Percentiles rank a stretch among this genome's conserved stretches.
Conservation (phyloP, 2,329 filamentous ascomycete genomes). For the Phyllachora maydis region DNA sequence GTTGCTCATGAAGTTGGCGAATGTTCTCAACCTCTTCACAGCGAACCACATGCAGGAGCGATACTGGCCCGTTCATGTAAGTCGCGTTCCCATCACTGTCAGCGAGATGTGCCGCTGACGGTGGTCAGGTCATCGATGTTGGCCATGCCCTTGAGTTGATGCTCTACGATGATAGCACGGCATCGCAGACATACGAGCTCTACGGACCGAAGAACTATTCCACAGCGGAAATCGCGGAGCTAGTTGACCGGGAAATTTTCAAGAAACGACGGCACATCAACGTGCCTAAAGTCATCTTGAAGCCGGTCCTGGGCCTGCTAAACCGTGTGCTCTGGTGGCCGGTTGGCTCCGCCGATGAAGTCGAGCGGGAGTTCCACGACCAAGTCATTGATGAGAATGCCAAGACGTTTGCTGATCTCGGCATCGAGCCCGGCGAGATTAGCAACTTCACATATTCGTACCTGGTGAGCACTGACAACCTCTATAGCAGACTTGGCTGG, state of each 20-base stretch:
- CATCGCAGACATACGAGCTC: slow-evolving; percentile 79
- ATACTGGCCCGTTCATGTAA: slow-evolving; percentile 77
- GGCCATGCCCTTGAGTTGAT: slow-evolving; percentile 77
- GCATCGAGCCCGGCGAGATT: slow-evolving; percentile 74
- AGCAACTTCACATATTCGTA: slow-evolving; percentile 83
- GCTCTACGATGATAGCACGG: slow-evolving; percentile 77
- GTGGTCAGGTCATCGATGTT: slow-evolving; percentile 59
- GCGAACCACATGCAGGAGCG: slow-evolving; percentile 86
- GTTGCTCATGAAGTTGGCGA: slow-evolving; percentile 69
- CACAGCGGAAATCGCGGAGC: slow-evolving; percentile 62
- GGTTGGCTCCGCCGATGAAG: slow-evolving; percentile 59
- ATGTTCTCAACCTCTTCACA: slow-evolving; percentile 63
- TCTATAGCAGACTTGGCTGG: slow-evolving; percentile 10
- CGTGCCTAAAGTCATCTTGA: slow-evolving; percentile 60
- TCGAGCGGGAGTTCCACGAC: slow-evolving; percentile 85
- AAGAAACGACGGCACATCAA: slow-evolving; percentile 84
- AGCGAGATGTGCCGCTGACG: slow-evolving; percentile 2
- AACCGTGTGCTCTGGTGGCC: slow-evolving; percentile 86
- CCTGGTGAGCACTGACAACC: slow-evolving; percentile 39
- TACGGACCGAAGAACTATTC: slow-evolving; percentile 89
- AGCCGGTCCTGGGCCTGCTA: slow-evolving; percentile 51
- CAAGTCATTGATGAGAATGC: slow-evolving; percentile 77
- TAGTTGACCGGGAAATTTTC: slow-evolving; percentile 84
- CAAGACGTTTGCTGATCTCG: slow-evolving; percentile 90
- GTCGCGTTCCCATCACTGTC: slow-evolving; percentile 8